Evolutionary conservation across 768 basidiomycete species (phyloP).

Genomic region (Phylloporus rhodoxanthus): DNA sequence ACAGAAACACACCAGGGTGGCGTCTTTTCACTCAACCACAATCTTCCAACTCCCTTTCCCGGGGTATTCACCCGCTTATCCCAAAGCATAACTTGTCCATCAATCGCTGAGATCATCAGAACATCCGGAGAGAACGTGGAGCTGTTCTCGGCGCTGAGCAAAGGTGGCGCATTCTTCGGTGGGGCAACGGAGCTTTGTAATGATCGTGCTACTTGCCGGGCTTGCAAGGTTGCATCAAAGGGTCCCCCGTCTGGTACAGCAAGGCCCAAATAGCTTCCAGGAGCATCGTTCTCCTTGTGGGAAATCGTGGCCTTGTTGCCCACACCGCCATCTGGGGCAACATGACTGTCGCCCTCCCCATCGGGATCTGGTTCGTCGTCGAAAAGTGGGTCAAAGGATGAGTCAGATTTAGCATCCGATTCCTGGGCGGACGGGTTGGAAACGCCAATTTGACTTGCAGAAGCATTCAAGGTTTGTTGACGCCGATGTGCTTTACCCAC

Average conservation of each 20-base stretch:
- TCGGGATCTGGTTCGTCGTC: conserved; percentile 75
- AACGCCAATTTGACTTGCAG: conserved; percentile 21
- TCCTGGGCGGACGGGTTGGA: conserved; percentile 29
- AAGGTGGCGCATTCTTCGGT: conserved; percentile 71
- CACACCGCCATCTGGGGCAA: conserved; percentile 14
- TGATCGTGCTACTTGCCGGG: conserved; percentile 23
- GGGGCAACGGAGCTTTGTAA: conserved; percentile 40
- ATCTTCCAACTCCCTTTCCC: conserved; percentile 69
- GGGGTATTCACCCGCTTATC: conserved; percentile 67
- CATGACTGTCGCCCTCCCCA: conserved; percentile 34
- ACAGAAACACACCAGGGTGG: conserved; percentile 97
- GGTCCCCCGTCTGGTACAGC: conserved; percentile 27
- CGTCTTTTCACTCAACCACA: conserved; percentile 88
- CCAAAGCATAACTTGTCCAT: conserved; percentile 91
- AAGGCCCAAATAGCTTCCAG: conserved; percentile 18
- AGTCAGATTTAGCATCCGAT: conserved; percentile 68
- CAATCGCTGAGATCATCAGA: conserved; percentile 83
- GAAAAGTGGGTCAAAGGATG: conserved; percentile 84
- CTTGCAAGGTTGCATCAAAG: conserved; percentile 17
- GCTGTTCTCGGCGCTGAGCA: conserved; percentile 58
- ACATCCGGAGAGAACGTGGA: conserved; percentile 71
- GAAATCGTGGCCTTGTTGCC: conserved; percentile 10
- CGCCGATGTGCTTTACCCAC: conserved; percentile 17
- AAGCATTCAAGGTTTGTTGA: conserved; percentile 13
- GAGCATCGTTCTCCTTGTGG: conserved; percentile 11